Percentiles rank a stretch among this genome's conserved stretches.
These are phyloP conservation scores for Micromonas commoda DNA, from an alignment of 139 green algal genomes.

Conservation along the genomic window DNA sequence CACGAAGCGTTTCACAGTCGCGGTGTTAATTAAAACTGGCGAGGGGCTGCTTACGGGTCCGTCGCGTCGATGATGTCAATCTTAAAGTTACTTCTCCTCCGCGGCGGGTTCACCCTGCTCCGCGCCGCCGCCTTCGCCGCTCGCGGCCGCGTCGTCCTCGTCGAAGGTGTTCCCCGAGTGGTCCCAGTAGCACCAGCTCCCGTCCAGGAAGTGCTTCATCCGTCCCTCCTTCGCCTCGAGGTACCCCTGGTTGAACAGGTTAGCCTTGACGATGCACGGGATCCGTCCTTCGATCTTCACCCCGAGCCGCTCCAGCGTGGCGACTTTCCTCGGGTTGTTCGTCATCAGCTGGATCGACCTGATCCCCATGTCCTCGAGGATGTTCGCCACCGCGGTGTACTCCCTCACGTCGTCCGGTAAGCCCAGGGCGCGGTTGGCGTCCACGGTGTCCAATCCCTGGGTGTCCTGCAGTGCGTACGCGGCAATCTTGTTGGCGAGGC, in stretches of 20 bases:
- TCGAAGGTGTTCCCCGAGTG: neutral
- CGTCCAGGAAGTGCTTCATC: conserved; percentile 32
- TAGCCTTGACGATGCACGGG: conserved; percentile 69
- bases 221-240: conserved; percentile 22
- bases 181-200: conserved; percentile 9
- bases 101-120: neutral
- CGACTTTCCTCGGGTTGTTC: conserved; percentile 91
- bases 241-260: conserved; percentile 59
- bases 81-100: too few species aligned
- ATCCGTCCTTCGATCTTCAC: conserved; percentile 68
- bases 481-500: conserved; percentile 95
- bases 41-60: too few species aligned
- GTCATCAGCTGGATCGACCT: conserved; percentile 77
- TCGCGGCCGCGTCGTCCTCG: neutral
- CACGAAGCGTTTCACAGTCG: too few species aligned
- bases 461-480: conserved; percentile 84
- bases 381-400: conserved; percentile 82
- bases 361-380: conserved; percentile 72
- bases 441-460: conserved; percentile 84
- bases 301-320: conserved; percentile 56
- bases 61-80: too few species aligned
- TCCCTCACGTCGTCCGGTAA: conserved; percentile 87
- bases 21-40: too few species aligned
- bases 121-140: neutral
- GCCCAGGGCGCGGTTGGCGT: conserved; percentile 85